These are phyloP conservation scores for Wickerhamomyces ciferrii DNA, from an alignment of 805 yeast species.

Conservation along the genomic window DNA sequence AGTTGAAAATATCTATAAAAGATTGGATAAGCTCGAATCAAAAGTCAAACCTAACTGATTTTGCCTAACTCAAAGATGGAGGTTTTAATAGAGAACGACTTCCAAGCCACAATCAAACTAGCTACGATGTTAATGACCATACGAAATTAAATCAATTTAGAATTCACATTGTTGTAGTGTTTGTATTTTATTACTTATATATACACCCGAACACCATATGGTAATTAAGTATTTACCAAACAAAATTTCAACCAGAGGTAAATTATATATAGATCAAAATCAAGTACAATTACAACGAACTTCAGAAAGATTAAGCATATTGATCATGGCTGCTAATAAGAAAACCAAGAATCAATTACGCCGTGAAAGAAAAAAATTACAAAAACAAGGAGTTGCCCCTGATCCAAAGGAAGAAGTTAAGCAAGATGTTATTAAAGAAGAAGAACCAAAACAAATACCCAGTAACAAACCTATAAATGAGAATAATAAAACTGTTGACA, in stretches of 20 bases:
- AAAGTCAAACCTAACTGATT: slow-evolving; percentile 8
- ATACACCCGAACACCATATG: neutral
- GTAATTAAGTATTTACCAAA: neutral
- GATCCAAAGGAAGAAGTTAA: neutral
- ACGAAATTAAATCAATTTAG: too few relatives aligned
- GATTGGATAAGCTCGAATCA: slow-evolving; percentile 18
- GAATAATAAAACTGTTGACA: neutral
- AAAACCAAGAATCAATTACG: slow-evolving; percentile 33
- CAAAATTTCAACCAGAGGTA: neutral
- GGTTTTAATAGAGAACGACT: too few relatives aligned
- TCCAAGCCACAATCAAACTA: neutral
- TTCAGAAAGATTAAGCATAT: neutral
- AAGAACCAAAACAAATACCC: neutral
- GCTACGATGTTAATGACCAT: neutral
- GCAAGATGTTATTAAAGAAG: neutral
- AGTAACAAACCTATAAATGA: neutral
- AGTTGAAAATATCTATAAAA: slow-evolving; percentile 20
- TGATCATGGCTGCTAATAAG: slow-evolving; percentile 9
- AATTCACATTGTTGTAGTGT: too few relatives aligned
- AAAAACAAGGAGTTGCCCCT: slow-evolving; percentile 11
- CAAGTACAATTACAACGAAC: neutral
- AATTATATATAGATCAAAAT: neutral
- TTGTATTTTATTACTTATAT: too few relatives aligned
- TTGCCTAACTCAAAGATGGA: too few relatives aligned
- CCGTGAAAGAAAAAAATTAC: slow-evolving; percentile 20